Conservation (phyloP, 2,329 filamentous ascomycete genomes). For the Calonectria fujianensis region DNA sequence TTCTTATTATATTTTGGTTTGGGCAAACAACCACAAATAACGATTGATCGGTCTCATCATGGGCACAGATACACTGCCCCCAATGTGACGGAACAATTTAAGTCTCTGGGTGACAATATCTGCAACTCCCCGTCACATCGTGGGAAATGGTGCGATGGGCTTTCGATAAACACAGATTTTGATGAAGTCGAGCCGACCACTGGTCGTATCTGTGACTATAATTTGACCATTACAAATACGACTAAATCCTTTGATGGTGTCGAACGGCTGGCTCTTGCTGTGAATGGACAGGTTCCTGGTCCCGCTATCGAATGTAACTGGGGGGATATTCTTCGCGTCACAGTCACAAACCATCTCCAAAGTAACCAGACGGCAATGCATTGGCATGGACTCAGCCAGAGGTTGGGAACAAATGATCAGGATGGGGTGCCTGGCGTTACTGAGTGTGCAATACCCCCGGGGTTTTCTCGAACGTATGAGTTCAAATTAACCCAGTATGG, state of each 20-base stretch:
- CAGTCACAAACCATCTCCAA: background rate
- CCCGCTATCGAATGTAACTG: background rate
- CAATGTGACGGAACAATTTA: background rate
- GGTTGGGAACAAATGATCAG: background rate
- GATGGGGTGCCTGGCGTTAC: background rate
- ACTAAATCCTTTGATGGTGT: background rate
- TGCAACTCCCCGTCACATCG: background rate
- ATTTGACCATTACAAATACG: background rate
- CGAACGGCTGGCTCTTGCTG: background rate
- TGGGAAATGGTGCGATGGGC: background rate
- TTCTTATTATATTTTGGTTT: background rate
- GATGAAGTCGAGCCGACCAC: background rate
- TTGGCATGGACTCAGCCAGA: background rate
- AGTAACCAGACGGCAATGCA: background rate
- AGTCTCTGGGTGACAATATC: background rate
- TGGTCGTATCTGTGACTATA: background rate
- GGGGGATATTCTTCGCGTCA: background rate
- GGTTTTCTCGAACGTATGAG: background rate
- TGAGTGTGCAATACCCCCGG: background rate
- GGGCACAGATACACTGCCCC: background rate
- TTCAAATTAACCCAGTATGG: background rate
- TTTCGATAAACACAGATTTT: background rate
- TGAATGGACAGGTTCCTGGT: background rate
- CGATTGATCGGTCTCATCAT: background rate
- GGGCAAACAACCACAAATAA: background rate